phyloP scores from a whole-genome alignment of 331 rosid genomes.

The Telfairia occidentalis region DNA sequence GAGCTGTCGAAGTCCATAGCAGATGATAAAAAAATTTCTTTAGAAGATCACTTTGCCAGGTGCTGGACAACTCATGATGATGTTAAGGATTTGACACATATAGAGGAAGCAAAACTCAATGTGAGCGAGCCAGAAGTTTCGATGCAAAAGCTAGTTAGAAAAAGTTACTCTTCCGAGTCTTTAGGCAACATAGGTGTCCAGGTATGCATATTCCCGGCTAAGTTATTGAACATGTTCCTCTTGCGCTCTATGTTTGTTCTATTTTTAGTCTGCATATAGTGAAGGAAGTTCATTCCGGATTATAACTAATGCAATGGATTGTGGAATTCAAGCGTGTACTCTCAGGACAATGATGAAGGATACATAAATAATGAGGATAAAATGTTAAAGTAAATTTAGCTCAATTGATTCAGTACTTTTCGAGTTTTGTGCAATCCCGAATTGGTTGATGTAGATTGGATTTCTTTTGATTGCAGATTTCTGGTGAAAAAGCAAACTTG shows the following conservation, averaged over 20 bases:
- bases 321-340: neutral
- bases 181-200: constrained; percentile 18
- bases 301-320: neutral
- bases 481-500: constrained; percentile 15
- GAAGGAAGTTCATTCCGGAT: neutral
- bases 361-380: neutral
- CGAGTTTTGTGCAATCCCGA: neutral
- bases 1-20: neutral
- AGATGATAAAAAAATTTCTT: neutral
- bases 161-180: constrained; percentile 14
- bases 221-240: neutral
- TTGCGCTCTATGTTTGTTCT: neutral
- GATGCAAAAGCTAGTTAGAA: constrained; percentile 12
- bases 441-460: constrained; percentile 1
- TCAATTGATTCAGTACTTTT: neutral
- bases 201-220: constrained; percentile 32
- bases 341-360: neutral
- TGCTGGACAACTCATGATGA: neutral
- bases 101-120: neutral
- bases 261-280: neutral
- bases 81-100: neutral
- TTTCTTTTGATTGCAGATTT: constrained; percentile 33
- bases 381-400: neutral
- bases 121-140: constrained; percentile 9
- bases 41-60: constrained; percentile 2